Evolutionary conservation across 176 grass and related monocot genomes (phyloP), one percentile per base, ranked within the genome.

Genomic region (Aegilops umbellulata): DNA sequence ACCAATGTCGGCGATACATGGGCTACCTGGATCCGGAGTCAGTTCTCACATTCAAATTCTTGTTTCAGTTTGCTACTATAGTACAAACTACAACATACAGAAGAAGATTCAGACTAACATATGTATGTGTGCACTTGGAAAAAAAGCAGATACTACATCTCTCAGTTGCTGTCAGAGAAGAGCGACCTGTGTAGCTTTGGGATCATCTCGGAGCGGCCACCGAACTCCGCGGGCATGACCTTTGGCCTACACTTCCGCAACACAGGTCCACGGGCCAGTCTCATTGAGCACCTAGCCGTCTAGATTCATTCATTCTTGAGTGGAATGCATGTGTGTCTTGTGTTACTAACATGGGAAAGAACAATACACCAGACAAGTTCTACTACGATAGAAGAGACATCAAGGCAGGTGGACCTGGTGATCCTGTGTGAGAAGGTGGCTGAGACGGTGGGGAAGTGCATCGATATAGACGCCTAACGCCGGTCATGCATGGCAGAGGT

Each of bases 11-110:
- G 84, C 22, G 92, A 92, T 32, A 97, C 90, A 22, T 97, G 49
- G 92, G 95, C 16, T 94, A 97, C 68, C 88, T 97, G 30, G 95
- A 97, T 47, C 95, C 95, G 29, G 29, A 94, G 88, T 93, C 77
- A 91, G 93, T 84, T 4, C 25, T 44, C 10, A 23, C 7, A 29
- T 0, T 29, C 10, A 44, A 44, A 44, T 22, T 36, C 8, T 17
- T 11, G 66, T 19, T 67, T 67, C 27, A 32, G 27, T 38, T 38
- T 38, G 36, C 36, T 38, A 38, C 36, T 38, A 38, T 1, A 38
- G 36, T 8, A 38, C 36, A 38, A 38, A 38, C 36, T 38, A 38
- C 1, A 38, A 38, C 7, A 38, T 38, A 38, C 36, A 38, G 7
- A 38, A 38, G 7, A 38, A 38, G 36, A 38, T 38, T 38, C 36